Conservation (phyloP, 305 asterid genomes). For the Fraxinus nigra region DNA sequence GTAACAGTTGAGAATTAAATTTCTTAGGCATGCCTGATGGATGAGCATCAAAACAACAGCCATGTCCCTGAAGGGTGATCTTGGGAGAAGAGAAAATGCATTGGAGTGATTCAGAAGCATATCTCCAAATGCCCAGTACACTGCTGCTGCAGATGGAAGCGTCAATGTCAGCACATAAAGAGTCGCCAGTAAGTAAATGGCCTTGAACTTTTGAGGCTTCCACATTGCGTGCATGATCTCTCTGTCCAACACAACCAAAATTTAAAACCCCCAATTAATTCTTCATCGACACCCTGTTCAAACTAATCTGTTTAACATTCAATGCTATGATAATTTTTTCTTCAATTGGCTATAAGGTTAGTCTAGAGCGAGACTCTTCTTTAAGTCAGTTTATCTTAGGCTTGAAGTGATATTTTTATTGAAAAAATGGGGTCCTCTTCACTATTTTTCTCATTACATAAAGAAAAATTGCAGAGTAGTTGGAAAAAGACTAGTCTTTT, state of each 20-base stretch:
- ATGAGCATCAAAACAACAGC: slow-evolving; percentile 79
- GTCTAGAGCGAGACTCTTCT: not conserved
- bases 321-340: no score
- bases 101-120: slow-evolving; percentile 70
- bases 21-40: slow-evolving; percentile 49
- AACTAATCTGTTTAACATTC: not conserved
- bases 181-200: slow-evolving; percentile 62
- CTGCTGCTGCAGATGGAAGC: slow-evolving; percentile 74
- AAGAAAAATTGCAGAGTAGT: slow-evolving; percentile 29
- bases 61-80: slow-evolving; percentile 67
- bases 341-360: no score
- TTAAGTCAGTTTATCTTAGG: not conserved
- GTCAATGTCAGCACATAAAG: slow-evolving; percentile 68
- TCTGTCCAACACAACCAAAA: slow-evolving; percentile 40
- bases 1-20: no score
- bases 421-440: not conserved
- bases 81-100: slow-evolving; percentile 71
- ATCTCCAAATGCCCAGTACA: slow-evolving; percentile 83
- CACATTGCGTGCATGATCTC: slow-evolving; percentile 87
- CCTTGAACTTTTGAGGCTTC: slow-evolving; percentile 81
- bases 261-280: not conserved
- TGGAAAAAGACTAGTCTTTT: slow-evolving; percentile 43
- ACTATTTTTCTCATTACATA: not conserved
- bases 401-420: not conserved
- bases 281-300: not conserved